These are phyloP conservation scores for Abelmoschus esculentus DNA, from an alignment of 345 rosid genomes.

Conservation along the genomic window DNA sequence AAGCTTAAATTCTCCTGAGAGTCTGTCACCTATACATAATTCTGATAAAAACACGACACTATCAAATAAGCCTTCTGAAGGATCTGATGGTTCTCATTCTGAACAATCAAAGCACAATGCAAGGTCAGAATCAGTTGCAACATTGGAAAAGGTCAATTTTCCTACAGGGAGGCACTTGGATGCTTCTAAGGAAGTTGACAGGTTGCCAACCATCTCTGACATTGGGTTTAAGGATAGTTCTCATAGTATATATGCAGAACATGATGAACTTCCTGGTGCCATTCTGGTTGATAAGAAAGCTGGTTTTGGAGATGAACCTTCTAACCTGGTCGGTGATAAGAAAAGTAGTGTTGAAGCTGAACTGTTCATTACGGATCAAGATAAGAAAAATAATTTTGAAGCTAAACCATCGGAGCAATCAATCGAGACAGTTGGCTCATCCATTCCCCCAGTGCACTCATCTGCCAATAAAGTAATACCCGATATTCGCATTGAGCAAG, in stretches of 20 bases:
- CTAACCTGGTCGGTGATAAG: conserved; percentile 11
- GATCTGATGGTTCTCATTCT: conserved; percentile 14
- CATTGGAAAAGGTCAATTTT: conserved; percentile 13
- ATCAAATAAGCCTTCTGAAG: conserved; percentile 21
- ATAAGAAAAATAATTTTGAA: conserved; percentile 20
- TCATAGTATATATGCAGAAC: conserved; percentile 19
- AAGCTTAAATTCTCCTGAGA: conserved; percentile 19
- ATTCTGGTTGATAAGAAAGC: conserved; percentile 21
- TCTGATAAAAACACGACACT: conserved; percentile 6
- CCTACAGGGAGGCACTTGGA: conserved; percentile 18
- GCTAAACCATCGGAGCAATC: conserved; percentile 14
- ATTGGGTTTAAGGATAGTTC: conserved; percentile 19
- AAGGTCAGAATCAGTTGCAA: conserved; percentile 2
- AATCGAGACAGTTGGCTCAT: conserved; percentile 23
- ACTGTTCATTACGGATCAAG: conserved; percentile 10
- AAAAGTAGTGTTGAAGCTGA: conserved; percentile 25
- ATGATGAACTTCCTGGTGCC: conserved; percentile 19
- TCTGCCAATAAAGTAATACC: conserved; percentile 14
- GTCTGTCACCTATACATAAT: conserved; percentile 20
- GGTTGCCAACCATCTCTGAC: conserved; percentile 25
- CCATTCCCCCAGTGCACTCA: conserved; percentile 18
- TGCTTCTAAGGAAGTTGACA: conserved; percentile 24
- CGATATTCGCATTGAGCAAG: conserved; percentile 23
- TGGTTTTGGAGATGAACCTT: conserved; percentile 8
- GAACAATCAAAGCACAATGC: conserved; percentile 16